Base-by-base conservation (phyloP, 306 rosid genomes). In the Albizia julibrissin region DNA sequence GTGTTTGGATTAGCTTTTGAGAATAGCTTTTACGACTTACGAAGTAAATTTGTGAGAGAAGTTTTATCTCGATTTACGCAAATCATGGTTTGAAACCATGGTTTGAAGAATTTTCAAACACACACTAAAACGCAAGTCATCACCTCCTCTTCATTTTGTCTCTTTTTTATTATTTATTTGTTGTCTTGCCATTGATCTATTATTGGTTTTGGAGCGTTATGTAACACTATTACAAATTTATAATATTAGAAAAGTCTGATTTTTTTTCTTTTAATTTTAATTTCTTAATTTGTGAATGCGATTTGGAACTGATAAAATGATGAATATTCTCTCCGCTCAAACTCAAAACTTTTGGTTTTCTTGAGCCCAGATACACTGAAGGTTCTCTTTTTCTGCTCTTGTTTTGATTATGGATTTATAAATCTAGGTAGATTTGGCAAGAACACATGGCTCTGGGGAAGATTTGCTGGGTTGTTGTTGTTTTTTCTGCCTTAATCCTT, bases 371-470 rank as follows among this genome's bases (percentile, higher is more conserved):
- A 42, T 47, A 12, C 37, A 24, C 31, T 6, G 12, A 43, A 43
- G 27, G 5, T 14, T 42, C n/a, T 44, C 31, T 21, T 18, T 12
- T 42, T 70, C 14, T 42, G 65, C 81, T 76, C 22, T 18, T 3
- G 77, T 72, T 0, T 62, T 68, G 80, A 79, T 72, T 85, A 88
- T 86, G 81, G 81, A 70, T 72, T 83, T 61, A 80, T 78, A 39
- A 87, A 80, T 73, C 59, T 82, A 50, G 83, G 52, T 66, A 83
- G 29, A 49, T 83, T 52, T 46, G 58, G 76, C 42, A 75, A 68
- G 64, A 61, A 70, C 29, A 76, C 77, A 91, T 91, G 93, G 92
- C 86, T 79, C 82, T 67, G 42, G 79, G 40, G 79, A 86, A 81
- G 78, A 40, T 69, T 84, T 88, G 73, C 67, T 75, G 83, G 84